Percentiles rank a stretch among this genome's conserved stretches.
phyloP scores from a whole-genome alignment of 1,284 basidiomycete genomes.

The Vanrija humicola region DNA sequence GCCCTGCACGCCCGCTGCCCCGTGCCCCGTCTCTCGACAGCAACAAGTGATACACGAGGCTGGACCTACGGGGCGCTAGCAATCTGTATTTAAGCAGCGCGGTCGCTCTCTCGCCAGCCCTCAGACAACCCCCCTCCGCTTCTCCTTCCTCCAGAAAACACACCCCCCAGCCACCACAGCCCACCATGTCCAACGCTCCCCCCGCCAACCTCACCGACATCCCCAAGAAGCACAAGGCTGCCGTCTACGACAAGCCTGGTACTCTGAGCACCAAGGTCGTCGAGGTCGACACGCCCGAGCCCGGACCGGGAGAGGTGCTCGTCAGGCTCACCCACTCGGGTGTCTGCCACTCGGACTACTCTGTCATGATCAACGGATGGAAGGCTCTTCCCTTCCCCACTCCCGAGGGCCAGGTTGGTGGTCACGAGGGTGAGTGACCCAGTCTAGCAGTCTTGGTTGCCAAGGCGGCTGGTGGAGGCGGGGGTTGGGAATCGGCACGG shows the following conservation, averaged over 20 bases:
- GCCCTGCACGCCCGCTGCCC: no score
- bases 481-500: no score
- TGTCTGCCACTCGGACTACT: constrained; percentile 15
- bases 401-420: constrained; percentile 10
- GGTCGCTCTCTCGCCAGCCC: no score
- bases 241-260: constrained; percentile 15
- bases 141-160: no score
- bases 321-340: constrained; percentile 15
- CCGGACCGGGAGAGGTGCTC: constrained; percentile 11
- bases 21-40: no score
- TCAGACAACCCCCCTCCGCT: no score
- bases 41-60: no score
- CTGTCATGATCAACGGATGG: constrained; percentile 13
- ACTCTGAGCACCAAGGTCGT: constrained; percentile 10
- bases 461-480: no score
- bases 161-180: no score
- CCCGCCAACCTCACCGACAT: constrained; percentile 5
- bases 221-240: constrained; percentile 15
- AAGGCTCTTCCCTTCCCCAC: constrained; percentile 10
- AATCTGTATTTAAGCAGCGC: no score
- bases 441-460: no score
- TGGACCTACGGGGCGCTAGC: no score
- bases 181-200: background rate
- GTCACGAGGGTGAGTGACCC: constrained; percentile 10
- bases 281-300: constrained; percentile 15